These are phyloP conservation scores for Fusarium nygamai DNA, from an alignment of 2,329 filamentous ascomycete genomes.

Conservation along the genomic window DNA sequence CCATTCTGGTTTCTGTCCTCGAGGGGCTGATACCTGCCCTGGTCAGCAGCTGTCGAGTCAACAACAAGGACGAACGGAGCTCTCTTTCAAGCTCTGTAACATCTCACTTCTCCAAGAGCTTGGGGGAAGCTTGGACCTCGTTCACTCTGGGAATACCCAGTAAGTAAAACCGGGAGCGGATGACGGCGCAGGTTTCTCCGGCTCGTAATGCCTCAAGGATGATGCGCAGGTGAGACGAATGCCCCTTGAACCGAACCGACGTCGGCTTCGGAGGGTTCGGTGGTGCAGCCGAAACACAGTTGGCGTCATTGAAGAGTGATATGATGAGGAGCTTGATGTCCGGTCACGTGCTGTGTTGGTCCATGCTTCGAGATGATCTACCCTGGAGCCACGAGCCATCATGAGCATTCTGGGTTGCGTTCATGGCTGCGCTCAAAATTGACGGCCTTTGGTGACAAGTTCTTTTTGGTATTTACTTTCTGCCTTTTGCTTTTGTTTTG, in stretches of 20 bases:
- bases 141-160: not conserved
- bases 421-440: not conserved
- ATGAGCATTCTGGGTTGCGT: not conserved
- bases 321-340: not conserved
- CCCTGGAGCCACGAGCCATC: not conserved
- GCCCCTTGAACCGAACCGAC: conserved; percentile 8
- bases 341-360: not conserved
- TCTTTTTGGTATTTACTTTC: not conserved
- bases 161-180: conserved; percentile 5
- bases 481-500: not conserved
- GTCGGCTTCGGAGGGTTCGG: conserved; percentile 15
- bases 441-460: not conserved
- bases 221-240: conserved; percentile 3
- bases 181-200: conserved; percentile 31
- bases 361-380: accelerated
- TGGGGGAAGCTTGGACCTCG: conserved; percentile 18
- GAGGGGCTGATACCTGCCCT: not conserved
- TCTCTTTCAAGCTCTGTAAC: conserved; percentile 18
- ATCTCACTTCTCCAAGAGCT: conserved; percentile 25
- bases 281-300: not conserved
- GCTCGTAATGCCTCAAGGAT: conserved; percentile 8
- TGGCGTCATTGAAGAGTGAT: conserved; percentile 35
- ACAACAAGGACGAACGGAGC: conserved; percentile 30
- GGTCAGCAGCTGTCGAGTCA: conserved; percentile 9
- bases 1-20: not conserved